A percentile compares a stretch with the other conserved stretches of the same genome.
Conservation (phyloP, 352 stramenopile genomes). For the Phytophthora ramorum region DNA sequence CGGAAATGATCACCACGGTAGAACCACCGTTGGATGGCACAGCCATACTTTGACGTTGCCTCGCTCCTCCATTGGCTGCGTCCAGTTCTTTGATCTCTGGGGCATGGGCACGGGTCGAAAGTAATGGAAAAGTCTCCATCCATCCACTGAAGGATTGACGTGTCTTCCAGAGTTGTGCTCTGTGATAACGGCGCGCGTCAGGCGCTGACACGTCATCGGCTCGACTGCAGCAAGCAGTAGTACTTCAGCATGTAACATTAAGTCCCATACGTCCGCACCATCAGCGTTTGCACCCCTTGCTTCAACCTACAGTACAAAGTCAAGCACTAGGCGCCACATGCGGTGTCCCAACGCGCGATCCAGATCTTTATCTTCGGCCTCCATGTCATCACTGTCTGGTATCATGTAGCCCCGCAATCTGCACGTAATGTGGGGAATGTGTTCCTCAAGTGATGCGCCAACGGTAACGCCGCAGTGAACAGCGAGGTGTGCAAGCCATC, state of each 20-base stretch:
- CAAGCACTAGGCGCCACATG: slow-evolving; percentile 68
- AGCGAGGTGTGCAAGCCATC: slow-evolving; percentile 47
- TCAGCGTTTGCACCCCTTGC: slow-evolving; percentile 10
- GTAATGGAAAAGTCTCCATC: too few species aligned
- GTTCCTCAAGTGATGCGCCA: slow-evolving; percentile 57
- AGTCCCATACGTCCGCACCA: slow-evolving; percentile 53
- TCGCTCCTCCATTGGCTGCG: too few species aligned
- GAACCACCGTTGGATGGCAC: too few species aligned
- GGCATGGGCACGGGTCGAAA: too few species aligned
- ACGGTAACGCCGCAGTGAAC: slow-evolving; percentile 53
- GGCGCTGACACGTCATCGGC: slow-evolving; percentile 27
- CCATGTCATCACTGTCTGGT: slow-evolving; percentile 4
- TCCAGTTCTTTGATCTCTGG: too few species aligned
- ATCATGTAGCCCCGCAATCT: slow-evolving; percentile 49
- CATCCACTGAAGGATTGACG: too few species aligned
- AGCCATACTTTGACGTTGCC: too few species aligned
- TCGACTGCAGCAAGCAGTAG: slow-evolving; percentile 49
- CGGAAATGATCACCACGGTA: too few species aligned
- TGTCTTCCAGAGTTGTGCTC: too few species aligned
- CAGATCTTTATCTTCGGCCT: slow-evolving; percentile 16
- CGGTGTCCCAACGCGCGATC: slow-evolving; percentile 51
- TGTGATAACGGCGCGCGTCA: slow-evolving; percentile 54
- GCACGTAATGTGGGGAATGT: background rate
- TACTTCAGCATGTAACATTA: slow-evolving; percentile 57
- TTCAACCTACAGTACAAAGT: slow-evolving; percentile 45